phyloP scores from a whole-genome alignment of 345 rosid genomes.

The Eucalyptus victrix region DNA sequence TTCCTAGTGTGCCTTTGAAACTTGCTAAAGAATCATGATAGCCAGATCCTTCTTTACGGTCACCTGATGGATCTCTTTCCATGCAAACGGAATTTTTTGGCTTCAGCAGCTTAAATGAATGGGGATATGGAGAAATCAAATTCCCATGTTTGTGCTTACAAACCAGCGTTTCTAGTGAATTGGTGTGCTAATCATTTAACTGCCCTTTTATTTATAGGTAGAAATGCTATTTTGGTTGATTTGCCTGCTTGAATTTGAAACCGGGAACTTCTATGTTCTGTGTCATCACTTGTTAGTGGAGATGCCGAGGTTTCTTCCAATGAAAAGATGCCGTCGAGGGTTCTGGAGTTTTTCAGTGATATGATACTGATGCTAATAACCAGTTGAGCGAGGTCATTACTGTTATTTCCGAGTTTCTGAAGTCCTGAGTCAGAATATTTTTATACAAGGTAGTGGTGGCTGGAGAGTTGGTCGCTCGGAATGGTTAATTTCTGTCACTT shows the following conservation, averaged over 20 bases:
- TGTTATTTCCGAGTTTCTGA: not conserved
- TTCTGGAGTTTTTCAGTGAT: not conserved
- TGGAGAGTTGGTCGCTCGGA: not conserved
- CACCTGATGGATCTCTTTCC: not conserved
- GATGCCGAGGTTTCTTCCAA: not conserved
- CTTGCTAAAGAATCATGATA: not conserved
- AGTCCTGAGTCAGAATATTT: not conserved
- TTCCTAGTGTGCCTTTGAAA: not conserved
- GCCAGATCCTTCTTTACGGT: not conserved
- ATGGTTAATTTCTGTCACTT: not conserved
- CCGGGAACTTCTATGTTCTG: not conserved
- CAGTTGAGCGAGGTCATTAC: not conserved
- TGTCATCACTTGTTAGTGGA: not conserved
- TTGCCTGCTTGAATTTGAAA: not conserved
- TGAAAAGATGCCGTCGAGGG: not conserved
- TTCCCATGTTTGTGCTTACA: not conserved
- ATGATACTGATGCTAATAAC: not conserved
- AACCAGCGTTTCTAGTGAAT: not conserved
- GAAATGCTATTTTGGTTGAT: not conserved
- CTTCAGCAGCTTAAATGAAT: not conserved
- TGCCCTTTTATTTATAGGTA: not conserved
- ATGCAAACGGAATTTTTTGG: not conserved
- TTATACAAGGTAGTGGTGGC: not conserved
- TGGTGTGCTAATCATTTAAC: not conserved
- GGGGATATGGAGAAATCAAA: not conserved